Conservation (phyloP, 495 filamentous ascomycete species). For the Neurospora cerealis region DNA sequence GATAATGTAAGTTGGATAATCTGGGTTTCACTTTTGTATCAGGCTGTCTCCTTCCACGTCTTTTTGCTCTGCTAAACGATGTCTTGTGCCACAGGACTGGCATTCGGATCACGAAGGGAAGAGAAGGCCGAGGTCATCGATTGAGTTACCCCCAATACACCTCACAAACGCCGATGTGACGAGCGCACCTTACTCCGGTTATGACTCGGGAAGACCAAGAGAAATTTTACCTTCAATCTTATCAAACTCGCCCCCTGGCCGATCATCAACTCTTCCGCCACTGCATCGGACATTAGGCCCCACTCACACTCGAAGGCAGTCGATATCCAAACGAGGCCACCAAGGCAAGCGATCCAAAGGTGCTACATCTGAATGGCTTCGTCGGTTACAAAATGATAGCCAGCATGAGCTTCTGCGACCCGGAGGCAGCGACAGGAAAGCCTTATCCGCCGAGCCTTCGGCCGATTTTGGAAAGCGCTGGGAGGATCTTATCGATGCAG, state of each 20-base stretch:
- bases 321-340: slow-evolving; percentile 69
- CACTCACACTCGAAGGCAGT: slow-evolving; percentile 69
- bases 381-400: slow-evolving; percentile 37
- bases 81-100: slow-evolving; percentile 43
- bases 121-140: slow-evolving; percentile 44
- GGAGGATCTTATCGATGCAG: slow-evolving; percentile 87
- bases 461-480: slow-evolving; percentile 76
- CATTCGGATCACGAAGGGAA: slow-evolving; percentile 62
- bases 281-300: slow-evolving; percentile 54
- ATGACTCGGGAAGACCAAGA: slow-evolving; percentile 49
- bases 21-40: not conserved
- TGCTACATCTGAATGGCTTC: slow-evolving; percentile 35
- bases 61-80: slow-evolving; percentile 17
- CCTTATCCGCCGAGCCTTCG: slow-evolving; percentile 72
- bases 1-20: slow-evolving; percentile 53
- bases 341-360: slow-evolving; percentile 67
- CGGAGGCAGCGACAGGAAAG: slow-evolving; percentile 69
- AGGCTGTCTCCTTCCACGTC: not conserved
- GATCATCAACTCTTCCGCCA: slow-evolving; percentile 77
- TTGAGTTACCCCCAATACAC: slow-evolving; percentile 66
- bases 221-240: slow-evolving; percentile 76
- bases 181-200: slow-evolving; percentile 55
- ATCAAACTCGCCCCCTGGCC: slow-evolving; percentile 69
- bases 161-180: slow-evolving; percentile 51
- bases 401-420: slow-evolving; percentile 42